A percentile compares a stretch with the other conserved stretches of the same genome.
These are phyloP conservation scores for Alternaria ethzedia DNA, from an alignment of 2,329 filamentous ascomycete genomes.

Conservation along the genomic window DNA sequence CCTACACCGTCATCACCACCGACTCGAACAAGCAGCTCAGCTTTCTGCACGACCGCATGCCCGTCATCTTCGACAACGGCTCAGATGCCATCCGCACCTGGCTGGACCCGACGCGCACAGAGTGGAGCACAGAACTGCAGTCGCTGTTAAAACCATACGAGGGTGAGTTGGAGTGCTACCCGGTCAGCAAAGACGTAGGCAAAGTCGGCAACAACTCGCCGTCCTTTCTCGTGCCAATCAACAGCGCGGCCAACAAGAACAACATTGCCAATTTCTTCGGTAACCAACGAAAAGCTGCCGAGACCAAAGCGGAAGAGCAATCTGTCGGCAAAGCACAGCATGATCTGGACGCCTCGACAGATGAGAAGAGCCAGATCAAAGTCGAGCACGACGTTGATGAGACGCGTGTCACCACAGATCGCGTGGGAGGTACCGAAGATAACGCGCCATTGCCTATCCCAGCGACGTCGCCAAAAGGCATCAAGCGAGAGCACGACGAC, in stretches of 20 bases:
- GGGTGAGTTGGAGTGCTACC: conserved; percentile 82
- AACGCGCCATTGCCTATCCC: conserved; percentile 59
- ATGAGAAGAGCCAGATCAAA: conserved; percentile 34
- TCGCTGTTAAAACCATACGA: conserved; percentile 77
- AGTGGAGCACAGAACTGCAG: conserved; percentile 83
- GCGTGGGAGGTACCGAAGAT: conserved; percentile 55
- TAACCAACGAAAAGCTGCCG: conserved; percentile 56
- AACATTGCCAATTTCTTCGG: conserved; percentile 95
- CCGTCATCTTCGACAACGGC: conserved; percentile 82
- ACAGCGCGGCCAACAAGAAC: conserved; percentile 85
- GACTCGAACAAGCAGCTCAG: conserved; percentile 80
- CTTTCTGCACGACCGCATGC: conserved; percentile 95
- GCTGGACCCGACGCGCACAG: conserved; percentile 74
- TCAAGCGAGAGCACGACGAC: conserved; percentile 58
- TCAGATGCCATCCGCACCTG: conserved; percentile 74
- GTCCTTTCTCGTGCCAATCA: conserved; percentile 79
- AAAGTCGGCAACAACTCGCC: conserved; percentile 94
- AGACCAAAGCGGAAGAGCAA: conserved; percentile 20
- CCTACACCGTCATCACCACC: conserved; percentile 94
- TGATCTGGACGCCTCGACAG: conserved; percentile 14
- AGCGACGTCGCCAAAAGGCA: conserved; percentile 32
- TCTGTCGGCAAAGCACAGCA: conserved; percentile 28
- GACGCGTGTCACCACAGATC: conserved; percentile 52
- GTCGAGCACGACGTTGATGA: conserved; percentile 51
- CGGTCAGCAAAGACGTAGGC: conserved; percentile 85